These are phyloP conservation scores for Neobulgaria alba DNA, from an alignment of 2,329 filamentous ascomycete genomes.

Conservation along the genomic window DNA sequence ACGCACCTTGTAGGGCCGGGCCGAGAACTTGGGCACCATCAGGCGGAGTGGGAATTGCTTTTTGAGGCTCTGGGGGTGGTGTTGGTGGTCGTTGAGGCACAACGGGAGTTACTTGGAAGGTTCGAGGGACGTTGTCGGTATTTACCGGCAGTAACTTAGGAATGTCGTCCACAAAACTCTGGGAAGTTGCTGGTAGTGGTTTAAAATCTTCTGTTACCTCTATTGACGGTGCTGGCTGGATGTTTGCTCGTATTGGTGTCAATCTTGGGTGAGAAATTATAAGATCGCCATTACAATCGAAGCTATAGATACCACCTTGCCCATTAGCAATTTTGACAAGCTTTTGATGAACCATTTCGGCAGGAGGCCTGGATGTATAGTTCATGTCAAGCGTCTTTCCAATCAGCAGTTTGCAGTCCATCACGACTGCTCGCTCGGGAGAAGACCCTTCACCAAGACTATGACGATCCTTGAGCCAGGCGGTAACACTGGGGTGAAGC, in stretches of 20 bases:
- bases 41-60: background rate
- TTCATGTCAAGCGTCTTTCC: background rate
- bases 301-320: background rate
- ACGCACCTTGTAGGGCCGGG: no score
- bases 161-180: background rate
- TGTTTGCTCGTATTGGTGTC: background rate
- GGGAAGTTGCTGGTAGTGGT: no score
- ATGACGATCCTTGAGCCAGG: background rate
- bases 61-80: background rate
- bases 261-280: background rate
- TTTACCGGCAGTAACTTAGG: background rate
- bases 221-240: background rate
- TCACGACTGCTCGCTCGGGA: background rate
- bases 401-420: slow-evolving; percentile 3
- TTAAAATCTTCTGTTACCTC: background rate
- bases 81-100: background rate
- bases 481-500: background rate
- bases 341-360: background rate
- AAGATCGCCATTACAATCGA: background rate
- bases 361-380: background rate
- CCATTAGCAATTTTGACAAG: background rate
- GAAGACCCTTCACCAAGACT: background rate
- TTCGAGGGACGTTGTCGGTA: background rate
- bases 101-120: background rate
- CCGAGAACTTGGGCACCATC: no score